Percentiles rank a stretch among this genome's conserved stretches.
phyloP scores from a whole-genome alignment of 345 rosid genomes.

The Linum lewisii region DNA sequence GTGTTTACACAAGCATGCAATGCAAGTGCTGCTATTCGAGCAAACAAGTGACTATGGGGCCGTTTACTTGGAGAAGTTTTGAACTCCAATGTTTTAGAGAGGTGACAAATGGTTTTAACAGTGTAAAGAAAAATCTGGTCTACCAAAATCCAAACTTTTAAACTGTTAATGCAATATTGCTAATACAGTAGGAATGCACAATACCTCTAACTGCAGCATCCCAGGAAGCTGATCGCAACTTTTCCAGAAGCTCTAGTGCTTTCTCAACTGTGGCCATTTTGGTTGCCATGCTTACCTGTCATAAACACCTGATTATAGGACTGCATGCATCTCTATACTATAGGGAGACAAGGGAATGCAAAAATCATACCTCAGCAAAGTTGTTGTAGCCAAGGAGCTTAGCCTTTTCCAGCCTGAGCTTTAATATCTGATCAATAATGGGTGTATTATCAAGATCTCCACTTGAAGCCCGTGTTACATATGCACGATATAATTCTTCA shows the following conservation, averaged over 20 bases:
- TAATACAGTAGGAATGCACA: not conserved
- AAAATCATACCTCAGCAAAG: constrained; percentile 65
- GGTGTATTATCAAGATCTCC: constrained; percentile 72
- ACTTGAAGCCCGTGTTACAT: constrained; percentile 59
- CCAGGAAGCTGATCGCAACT: constrained; percentile 84
- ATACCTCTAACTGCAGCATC: constrained; percentile 78
- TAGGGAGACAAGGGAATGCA: constrained; percentile 7
- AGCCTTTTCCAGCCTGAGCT: constrained; percentile 75
- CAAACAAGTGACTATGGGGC: too few species aligned
- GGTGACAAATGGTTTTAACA: too few species aligned
- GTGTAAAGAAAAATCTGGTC: not conserved
- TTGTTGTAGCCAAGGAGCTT: constrained; percentile 67
- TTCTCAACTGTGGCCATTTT: constrained; percentile 92
- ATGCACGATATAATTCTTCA: constrained; percentile 73
- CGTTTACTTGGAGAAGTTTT: too few species aligned
- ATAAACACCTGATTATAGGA: constrained; percentile 16
- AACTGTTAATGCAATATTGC: not conserved
- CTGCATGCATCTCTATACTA: not conserved
- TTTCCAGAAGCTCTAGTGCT: constrained; percentile 72
- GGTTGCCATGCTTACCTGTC: constrained; percentile 84
- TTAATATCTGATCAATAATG: constrained; percentile 60
- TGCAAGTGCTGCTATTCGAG: too few species aligned
- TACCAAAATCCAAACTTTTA: too few species aligned
- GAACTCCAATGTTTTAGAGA: too few species aligned
- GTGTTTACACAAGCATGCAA: too few species aligned